Evolutionary conservation across 2,329 filamentous ascomycete genomes (phyloP).

Genomic region (Neoarthrinium moseri): DNA sequence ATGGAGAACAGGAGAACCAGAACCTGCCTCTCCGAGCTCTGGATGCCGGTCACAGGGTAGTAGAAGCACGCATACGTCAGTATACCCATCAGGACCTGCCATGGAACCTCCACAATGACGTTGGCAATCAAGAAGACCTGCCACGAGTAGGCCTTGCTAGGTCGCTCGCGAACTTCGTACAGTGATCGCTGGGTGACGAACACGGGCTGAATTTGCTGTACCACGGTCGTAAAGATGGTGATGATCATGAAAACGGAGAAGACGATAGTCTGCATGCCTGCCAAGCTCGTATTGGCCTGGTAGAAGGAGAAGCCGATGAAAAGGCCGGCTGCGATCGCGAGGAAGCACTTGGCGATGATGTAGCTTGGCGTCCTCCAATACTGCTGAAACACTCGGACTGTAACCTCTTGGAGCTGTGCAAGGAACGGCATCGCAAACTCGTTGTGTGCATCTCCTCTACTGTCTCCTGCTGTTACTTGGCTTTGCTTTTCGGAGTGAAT

Average conservation of each 20-base stretch:
- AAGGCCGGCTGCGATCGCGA: constrained; percentile 48
- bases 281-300: constrained; percentile 52
- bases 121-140: constrained; percentile 70
- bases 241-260: constrained; percentile 75
- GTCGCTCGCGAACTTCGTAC: constrained; percentile 76
- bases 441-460: constrained; percentile 33
- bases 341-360: constrained; percentile 69
- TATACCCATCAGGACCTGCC: constrained; percentile 63
- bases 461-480: constrained; percentile 4
- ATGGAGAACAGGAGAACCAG: constrained; percentile 65
- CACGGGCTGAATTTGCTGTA: constrained; percentile 73
- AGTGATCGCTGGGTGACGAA: constrained; percentile 72
- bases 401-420: constrained; percentile 64
- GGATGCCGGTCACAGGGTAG: constrained; percentile 56
- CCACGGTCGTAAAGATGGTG: constrained; percentile 70
- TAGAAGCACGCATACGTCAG: constrained; percentile 67
- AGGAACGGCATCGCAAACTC: constrained; percentile 79
- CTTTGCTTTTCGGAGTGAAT: constrained; percentile 7
- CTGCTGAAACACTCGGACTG: constrained; percentile 71
- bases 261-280: constrained; percentile 73
- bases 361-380: constrained; percentile 82
- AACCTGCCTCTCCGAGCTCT: constrained; percentile 54
- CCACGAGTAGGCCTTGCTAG: constrained; percentile 75
- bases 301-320: constrained; percentile 79
- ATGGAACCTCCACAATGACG: constrained; percentile 71